Conservation (phyloP, 257 asterid genomes). For the Solanum appendiculatum region DNA sequence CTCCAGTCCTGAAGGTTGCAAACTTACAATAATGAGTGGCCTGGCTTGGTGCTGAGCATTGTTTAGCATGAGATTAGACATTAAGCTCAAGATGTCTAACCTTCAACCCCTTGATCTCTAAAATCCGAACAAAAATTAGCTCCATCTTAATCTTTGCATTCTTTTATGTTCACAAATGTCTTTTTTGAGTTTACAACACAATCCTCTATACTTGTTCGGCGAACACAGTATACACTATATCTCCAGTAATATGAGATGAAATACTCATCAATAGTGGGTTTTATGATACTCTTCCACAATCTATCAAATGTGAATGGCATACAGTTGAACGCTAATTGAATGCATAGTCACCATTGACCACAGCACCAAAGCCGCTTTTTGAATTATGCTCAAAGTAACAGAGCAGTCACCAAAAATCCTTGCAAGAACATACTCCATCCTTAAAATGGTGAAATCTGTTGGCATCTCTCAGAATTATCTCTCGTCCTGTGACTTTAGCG, state of each 20-base stretch:
- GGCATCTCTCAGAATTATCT: conserved; percentile 55
- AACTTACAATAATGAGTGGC: neutral
- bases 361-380: neutral
- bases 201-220: neutral
- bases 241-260: neutral
- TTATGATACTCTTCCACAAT: neutral
- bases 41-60: neutral
- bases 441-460: conserved; percentile 62
- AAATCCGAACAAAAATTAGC: neutral
- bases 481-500: conserved; percentile 35
- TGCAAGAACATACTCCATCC: conserved; percentile 57
- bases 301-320: neutral
- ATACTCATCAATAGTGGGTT: neutral
- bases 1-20: neutral
- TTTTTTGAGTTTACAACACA: neutral
- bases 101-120: neutral
- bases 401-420: conserved; percentile 49
- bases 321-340: neutral
- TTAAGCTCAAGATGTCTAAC: neutral
- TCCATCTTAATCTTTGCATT: neutral
- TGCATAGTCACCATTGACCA: neutral
- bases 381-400: neutral
- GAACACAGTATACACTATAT: neutral
- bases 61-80: neutral
- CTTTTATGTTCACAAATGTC: neutral